A percentile compares a stretch with the other conserved stretches of the same genome.
These are phyloP conservation scores for Hysterium pulicare DNA, from an alignment of 2,329 filamentous ascomycete genomes.

Conservation along the genomic window DNA sequence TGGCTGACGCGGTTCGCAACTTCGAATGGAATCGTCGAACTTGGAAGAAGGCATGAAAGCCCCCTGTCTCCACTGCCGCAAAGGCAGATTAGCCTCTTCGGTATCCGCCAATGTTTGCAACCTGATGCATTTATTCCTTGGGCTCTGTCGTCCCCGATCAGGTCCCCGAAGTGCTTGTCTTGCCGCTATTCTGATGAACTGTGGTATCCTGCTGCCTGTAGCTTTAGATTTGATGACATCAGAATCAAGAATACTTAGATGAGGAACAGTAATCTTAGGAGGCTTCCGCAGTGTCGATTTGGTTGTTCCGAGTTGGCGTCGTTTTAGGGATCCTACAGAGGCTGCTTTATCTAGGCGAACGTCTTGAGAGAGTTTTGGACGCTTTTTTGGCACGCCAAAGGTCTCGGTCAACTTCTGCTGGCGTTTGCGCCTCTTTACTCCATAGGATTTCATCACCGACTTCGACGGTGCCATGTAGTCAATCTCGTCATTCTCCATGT, in stretches of 20 bases:
- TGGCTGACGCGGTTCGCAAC: constrained; percentile 10
- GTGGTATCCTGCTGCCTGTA: constrained; percentile 39
- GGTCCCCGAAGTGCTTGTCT: constrained; percentile 48
- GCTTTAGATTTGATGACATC: constrained; percentile 28
- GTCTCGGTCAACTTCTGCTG: constrained; percentile 39
- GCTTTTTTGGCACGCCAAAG: constrained; percentile 23
- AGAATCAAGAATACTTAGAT: constrained; percentile 53
- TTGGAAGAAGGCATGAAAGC: constrained; percentile 20
- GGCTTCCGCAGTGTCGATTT: not conserved
- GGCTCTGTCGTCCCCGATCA: constrained; percentile 51
- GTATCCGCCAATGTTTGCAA: constrained; percentile 54
- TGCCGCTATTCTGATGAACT: constrained; percentile 55
- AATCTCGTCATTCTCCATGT: constrained; percentile 47
- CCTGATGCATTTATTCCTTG: constrained; percentile 50
- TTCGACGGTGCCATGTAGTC: constrained; percentile 36
- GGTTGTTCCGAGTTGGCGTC: not conserved
- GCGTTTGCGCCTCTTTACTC: constrained; percentile 17
- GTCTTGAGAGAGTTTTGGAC: not conserved
- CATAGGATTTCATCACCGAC: constrained; percentile 2
- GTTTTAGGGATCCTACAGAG: constrained; percentile 11
- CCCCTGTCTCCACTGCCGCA: constrained; percentile 53
- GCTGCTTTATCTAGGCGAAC: not conserved
- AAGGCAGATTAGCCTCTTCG: constrained; percentile 48
- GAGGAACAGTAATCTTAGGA: constrained; percentile 10
- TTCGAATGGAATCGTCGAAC: constrained; percentile 1